Conservation (phyloP, 148 eudicot genomes). For the Vaccinium darrowii region DNA sequence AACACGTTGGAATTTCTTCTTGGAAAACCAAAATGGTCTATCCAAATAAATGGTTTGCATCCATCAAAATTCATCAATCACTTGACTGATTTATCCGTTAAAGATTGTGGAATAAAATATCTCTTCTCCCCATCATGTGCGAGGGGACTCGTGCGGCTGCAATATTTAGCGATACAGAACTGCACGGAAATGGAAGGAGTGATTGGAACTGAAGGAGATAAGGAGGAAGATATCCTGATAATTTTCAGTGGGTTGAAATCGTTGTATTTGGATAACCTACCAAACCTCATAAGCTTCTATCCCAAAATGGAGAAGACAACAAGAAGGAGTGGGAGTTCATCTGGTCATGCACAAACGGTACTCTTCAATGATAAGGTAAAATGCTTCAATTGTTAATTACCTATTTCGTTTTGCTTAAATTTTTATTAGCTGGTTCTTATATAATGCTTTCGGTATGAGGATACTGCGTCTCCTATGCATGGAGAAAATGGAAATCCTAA, state of each 20-base stretch:
- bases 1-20: background rate
- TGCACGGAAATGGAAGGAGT: background rate
- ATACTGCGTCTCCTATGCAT: too few relatives aligned
- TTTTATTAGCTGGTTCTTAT: background rate
- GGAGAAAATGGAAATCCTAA: too few relatives aligned
- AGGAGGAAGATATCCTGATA: background rate
- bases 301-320: background rate
- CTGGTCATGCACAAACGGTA: background rate
- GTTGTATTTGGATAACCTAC: accelerated
- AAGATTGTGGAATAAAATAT: background rate
- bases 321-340: background rate
- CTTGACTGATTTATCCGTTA: background rate
- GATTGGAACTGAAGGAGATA: background rate
- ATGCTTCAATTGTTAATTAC: background rate
- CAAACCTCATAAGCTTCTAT: background rate
- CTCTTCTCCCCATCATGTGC: background rate
- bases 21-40: too few relatives aligned
- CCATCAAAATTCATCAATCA: background rate
- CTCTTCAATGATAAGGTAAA: background rate
- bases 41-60: too few relatives aligned
- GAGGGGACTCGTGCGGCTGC: background rate
- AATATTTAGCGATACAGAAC: accelerated
- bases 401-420: background rate
- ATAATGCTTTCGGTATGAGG: too few relatives aligned
- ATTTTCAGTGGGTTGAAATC: background rate